Percentiles rank a stretch among this genome's conserved stretches.
Evolutionary conservation across 129 eudicot species (phyloP).

Genomic region (Flaveria sonorensis): DNA sequence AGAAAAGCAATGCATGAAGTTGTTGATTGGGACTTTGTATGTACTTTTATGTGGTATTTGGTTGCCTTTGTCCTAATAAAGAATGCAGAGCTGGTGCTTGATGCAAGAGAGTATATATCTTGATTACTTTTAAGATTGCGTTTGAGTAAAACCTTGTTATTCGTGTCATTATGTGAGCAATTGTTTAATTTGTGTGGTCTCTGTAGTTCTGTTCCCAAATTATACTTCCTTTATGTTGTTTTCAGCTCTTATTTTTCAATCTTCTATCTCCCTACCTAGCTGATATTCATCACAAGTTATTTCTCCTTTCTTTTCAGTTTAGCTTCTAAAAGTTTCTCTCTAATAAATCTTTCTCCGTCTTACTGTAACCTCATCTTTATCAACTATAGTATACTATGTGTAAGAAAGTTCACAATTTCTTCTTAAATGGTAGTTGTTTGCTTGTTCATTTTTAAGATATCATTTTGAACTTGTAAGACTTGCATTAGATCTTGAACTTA

Average conservation of each 20-base stretch:
- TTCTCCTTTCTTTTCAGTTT: background rate
- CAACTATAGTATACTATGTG: background rate
- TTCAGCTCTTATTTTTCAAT: constrained; percentile 15
- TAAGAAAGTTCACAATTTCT: background rate
- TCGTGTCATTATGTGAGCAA: background rate
- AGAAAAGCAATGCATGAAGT: too few relatives aligned
- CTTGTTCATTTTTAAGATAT: background rate
- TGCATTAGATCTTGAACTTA: background rate
- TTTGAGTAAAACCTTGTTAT: background rate
- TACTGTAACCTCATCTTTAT: background rate
- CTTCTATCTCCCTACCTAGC: constrained; percentile 10
- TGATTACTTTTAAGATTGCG: background rate
- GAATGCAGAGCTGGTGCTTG: background rate
- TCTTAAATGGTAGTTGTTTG: constrained; percentile 13
- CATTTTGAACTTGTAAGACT: constrained; percentile 8
- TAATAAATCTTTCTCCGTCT: background rate
- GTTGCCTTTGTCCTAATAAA: too few relatives aligned
- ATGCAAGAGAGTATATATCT: background rate
- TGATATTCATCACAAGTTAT: background rate
- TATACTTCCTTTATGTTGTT: background rate
- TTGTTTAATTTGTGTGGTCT: background rate
- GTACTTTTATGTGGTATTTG: too few relatives aligned
- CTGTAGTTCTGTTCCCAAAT: background rate
- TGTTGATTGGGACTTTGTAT: background rate
- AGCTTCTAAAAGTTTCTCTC: background rate